Base-by-base conservation (phyloP, 1,284 basidiomycete species). In the Porodaedalea pini region DNA sequence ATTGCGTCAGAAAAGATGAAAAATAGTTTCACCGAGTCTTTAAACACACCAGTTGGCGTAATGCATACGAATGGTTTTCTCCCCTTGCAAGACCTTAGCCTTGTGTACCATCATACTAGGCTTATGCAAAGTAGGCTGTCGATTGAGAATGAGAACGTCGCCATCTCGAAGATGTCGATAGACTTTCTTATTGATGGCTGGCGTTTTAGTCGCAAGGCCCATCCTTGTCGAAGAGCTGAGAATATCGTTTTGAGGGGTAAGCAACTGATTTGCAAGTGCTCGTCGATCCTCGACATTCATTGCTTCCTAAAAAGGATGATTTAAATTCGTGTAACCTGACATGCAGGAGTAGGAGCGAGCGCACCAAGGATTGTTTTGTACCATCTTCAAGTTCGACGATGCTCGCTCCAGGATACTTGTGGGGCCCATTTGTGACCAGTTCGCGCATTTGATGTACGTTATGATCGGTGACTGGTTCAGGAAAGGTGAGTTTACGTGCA, bases 91-190 rank as follows among this genome's bases (percentile, higher is more conserved):
- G 15, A 99, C 91, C 62, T 89, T 88, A 23, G 96, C 97, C 65
- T 86, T 90, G 73, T 99, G 97, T 8, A 89, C 91, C 97, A 99
- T 99, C 96, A 99, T 99, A 78, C 91, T 94, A n/a, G 97, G 96
- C 71, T 99, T 99, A 74, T 99, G 97, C 59, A 99, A 78, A 0
- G 97, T 99, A 7, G 97, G 97, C 78, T 99, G 97, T 62, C 97
- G 92, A 70, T 99, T 99, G 55, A 99, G 78, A 65, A 99, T 92
- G 61, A 99, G 77, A 59, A 98, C 90, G 70, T 99, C 97, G 2
- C 97, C 97, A 70, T 99, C 94, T 56, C 85, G 83, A 11, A 99
- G 79, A 75, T 99, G 97, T 54, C 97, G 83, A 71, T 96, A 93
- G 39, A 99, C 97, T 72, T 98, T 98, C 79, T 99, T 98, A 76